These are phyloP conservation scores for Ophiognomonia clavigignenti-juglandacearum DNA, from an alignment of 2,329 filamentous ascomycete species.

Conservation along the genomic window DNA sequence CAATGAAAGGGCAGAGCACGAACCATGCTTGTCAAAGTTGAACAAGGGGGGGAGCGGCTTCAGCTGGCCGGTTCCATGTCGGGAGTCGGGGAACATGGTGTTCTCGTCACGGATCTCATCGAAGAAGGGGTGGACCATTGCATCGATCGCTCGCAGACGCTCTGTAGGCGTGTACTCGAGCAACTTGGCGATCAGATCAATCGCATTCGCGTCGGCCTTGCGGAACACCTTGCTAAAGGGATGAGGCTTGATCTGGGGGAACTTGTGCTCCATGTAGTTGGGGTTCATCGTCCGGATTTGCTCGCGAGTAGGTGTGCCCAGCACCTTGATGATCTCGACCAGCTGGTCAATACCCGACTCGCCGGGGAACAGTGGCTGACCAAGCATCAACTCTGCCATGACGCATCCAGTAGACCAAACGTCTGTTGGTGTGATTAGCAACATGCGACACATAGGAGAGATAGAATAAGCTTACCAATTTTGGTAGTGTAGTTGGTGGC, in stretches of 20 bases:
- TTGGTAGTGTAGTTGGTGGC: slow-evolving; percentile 99
- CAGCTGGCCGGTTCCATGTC: slow-evolving; percentile 74
- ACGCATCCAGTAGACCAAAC: slow-evolving; percentile 99
- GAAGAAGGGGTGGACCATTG: slow-evolving; percentile 98
- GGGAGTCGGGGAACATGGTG: slow-evolving; percentile 89
- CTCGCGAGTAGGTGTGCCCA: slow-evolving; percentile 93
- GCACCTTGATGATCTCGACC: slow-evolving; percentile 98
- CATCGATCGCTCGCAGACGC: slow-evolving; percentile 86
- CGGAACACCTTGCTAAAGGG: slow-evolving; percentile 99
- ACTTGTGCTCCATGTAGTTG: slow-evolving; percentile 99
- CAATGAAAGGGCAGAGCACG: slow-evolving; percentile 28
- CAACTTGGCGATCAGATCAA: slow-evolving; percentile 88
- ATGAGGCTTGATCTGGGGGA: slow-evolving; percentile 98
- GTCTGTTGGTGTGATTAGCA: slow-evolving; percentile 50
- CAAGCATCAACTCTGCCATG: slow-evolving; percentile 98
- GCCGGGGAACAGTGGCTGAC: slow-evolving; percentile 94
- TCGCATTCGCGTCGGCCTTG: slow-evolving; percentile 87
- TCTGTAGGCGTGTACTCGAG: slow-evolving; percentile 97
- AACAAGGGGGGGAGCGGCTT: slow-evolving; percentile 85
- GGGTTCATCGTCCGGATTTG: slow-evolving; percentile 99
- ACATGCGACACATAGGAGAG: not conserved
- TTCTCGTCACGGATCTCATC: slow-evolving; percentile 90
- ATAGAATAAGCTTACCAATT: slow-evolving; percentile 68
- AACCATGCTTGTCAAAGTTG: slow-evolving; percentile 92
- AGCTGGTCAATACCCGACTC: slow-evolving; percentile 98